Conservation (phyloP, 306 rosid species). For the Purshia tridentata region DNA sequence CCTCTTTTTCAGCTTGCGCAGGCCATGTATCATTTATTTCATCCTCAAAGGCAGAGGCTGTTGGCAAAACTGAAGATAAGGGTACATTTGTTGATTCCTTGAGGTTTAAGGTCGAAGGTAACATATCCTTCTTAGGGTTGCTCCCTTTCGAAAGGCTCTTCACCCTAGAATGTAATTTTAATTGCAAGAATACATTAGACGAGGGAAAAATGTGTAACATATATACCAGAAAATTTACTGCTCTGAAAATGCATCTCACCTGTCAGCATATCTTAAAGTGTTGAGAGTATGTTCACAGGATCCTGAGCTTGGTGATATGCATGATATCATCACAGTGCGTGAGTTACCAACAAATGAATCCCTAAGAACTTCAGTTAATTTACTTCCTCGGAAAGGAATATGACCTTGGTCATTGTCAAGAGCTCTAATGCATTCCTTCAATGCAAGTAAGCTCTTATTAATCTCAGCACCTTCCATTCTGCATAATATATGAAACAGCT, state of each 20-base stretch:
- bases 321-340: constrained; percentile 97
- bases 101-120: constrained; percentile 66
- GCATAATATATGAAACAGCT: constrained; percentile 39
- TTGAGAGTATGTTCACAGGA: constrained; percentile 97
- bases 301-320: constrained; percentile 98
- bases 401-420: constrained; percentile 99
- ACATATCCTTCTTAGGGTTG: constrained; percentile 74
- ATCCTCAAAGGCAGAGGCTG: constrained; percentile 63
- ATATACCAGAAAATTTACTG: constrained; percentile 20
- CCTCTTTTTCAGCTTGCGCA: constrained; percentile 66
- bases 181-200: constrained; percentile 10
- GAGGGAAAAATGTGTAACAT: constrained; percentile 14
- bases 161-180: constrained; percentile 57
- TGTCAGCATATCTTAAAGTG: constrained; percentile 95
- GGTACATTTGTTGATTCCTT: constrained; percentile 81
- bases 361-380: constrained; percentile 95
- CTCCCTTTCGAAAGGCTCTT: constrained; percentile 92
- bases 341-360: constrained; percentile 97
- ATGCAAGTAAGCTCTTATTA: constrained; percentile 97
- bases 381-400: constrained; percentile 98
- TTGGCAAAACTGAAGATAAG: constrained; percentile 56
- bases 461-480: constrained; percentile 99
- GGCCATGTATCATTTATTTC: constrained; percentile 50
- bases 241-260: constrained; percentile 41
- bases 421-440: constrained; percentile 97